phyloP scores from a whole-genome alignment of 2,329 filamentous ascomycete genomes.

The Verticillium nubilum region DNA sequence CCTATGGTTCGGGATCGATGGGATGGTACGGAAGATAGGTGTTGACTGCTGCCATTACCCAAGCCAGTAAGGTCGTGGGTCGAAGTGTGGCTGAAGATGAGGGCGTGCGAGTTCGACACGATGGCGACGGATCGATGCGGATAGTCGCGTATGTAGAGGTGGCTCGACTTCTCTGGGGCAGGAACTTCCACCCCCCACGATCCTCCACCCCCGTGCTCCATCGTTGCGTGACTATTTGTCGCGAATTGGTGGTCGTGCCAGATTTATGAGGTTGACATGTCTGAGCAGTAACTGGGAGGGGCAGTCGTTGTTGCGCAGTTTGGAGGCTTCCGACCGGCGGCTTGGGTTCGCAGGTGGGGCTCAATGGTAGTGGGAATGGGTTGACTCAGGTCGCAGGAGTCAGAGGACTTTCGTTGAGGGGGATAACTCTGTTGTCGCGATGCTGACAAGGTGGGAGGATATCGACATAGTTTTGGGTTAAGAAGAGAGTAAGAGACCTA shows the following conservation, averaged over 20 bases:
- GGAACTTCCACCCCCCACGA: constrained; percentile 41
- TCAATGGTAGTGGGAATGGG: neutral
- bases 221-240: constrained; percentile 19
- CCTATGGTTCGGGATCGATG: constrained; percentile 35
- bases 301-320: neutral
- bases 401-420: neutral
- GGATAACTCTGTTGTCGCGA: neutral
- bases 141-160: constrained; percentile 79
- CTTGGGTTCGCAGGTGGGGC: neutral
- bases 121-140: constrained; percentile 85
- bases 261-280: constrained; percentile 2
- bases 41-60: constrained; percentile 50
- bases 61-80: constrained; percentile 40
- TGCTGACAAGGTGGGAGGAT: neutral
- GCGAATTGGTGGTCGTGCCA: neutral
- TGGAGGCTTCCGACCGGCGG: neutral
- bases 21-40: constrained; percentile 42
- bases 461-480: neutral
- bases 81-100: constrained; percentile 77
- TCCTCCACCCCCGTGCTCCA: constrained; percentile 40
- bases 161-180: constrained; percentile 58
- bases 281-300: neutral
- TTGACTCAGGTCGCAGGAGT: neutral
- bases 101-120: constrained; percentile 69
- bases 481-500: neutral